Conservation (phyloP, 176 grass and related monocot species). For the barley (Hordeum vulgare) region MorexV3_pseudomolecules_assembly NC_058521.1:90099392-90099891, state of each 20-base stretch:
- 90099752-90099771: slow-evolving; percentile 16
- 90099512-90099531: slow-evolving; percentile 79
- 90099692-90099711: neutral
- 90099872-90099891: slow-evolving; percentile 22
- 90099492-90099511: slow-evolving; percentile 99
- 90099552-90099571: slow-evolving; percentile 76
- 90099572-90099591: slow-evolving; percentile 95
- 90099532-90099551: slow-evolving; percentile 69
- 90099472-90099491: slow-evolving; percentile 89
- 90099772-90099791: slow-evolving; percentile 19
- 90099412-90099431: slow-evolving; percentile 93
- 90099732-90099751: slow-evolving; percentile 37
- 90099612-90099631: slow-evolving; percentile 67
- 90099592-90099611: slow-evolving; percentile 86
- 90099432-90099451: slow-evolving; percentile 88
- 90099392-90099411: slow-evolving; percentile 95
- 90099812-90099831: slow-evolving; percentile 8
- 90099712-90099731: slow-evolving; percentile 16
- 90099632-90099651: slow-evolving; percentile 99
- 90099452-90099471: slow-evolving; percentile 99
- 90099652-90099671: slow-evolving; percentile 50
- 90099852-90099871: slow-evolving; percentile 24
- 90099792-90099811: neutral
- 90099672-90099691: neutral
- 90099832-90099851: slow-evolving; percentile 13